Base-by-base conservation (phyloP, 2,329 filamentous ascomycete species). In the Cercospora janseana region DNA sequence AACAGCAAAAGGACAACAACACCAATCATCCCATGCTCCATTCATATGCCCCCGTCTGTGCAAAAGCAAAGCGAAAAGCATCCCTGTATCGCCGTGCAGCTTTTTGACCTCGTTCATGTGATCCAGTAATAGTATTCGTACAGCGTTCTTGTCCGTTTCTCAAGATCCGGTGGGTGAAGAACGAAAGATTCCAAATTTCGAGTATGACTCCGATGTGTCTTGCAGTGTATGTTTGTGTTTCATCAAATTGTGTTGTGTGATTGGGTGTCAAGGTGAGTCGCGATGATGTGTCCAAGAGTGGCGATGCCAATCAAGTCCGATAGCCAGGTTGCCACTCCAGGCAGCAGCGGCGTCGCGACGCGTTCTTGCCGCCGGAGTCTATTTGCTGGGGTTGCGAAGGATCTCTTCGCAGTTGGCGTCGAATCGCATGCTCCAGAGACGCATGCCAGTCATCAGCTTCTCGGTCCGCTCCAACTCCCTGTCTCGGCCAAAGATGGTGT, bases 361-460 rank as follows among this genome's bases (percentile, higher is more conserved):
- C 15, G 31, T 21, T 31, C 35, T 43, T 45, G 29, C 20, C n/a
- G 38, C 24, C 24, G 31, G 18, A 15, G 27, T 47, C 60, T 69
- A 73, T 47, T 63, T 66, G 45, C 67, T 67, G 49, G 79, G 77
- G 59, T 76, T 69, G 56, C 76, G 75, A 52, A 97, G 76, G 61
- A 97, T 92, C 21, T 92, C 87, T 64, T 95, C 88, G 73, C 90
- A 95, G 77, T 97, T 96, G 70, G 88, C 88, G 65, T 96, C 90
- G 70, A 96, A 98, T 38, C 92, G 86, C 72, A 94, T 82, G 69
- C 87, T 90, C 88, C 92, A 98, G 27, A 91, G 78, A 42, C 88
- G 82, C 65, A 95, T 85, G 57, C 83, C 84, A 59, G 87, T 83
- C 89, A 97, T 97, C 72, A 96, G 82, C 71, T 87, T 88, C 76